Evolutionary conservation across 2,329 filamentous ascomycete species (phyloP).

Genomic region (Eutypella sp.): DNA sequence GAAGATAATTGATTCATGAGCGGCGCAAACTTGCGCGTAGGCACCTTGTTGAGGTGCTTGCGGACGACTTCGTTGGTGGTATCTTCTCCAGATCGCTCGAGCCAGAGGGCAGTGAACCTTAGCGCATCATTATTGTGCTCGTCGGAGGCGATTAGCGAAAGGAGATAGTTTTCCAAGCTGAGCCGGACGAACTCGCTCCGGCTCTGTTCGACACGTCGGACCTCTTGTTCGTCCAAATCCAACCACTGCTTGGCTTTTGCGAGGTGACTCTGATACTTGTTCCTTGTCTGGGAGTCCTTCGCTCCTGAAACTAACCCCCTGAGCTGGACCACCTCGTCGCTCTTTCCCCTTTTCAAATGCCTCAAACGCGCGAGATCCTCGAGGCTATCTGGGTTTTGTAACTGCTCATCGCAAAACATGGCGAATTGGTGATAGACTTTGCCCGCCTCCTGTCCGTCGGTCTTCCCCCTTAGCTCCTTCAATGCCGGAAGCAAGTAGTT

Average conservation of each 20-base stretch:
- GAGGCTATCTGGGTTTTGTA: slow-evolving; percentile 78
- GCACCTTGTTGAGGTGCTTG: slow-evolving; percentile 65
- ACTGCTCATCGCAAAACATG: slow-evolving; percentile 87
- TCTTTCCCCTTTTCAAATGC: slow-evolving; percentile 73
- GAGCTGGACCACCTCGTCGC: slow-evolving; percentile 72
- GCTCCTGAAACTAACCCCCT: slow-evolving; percentile 52
- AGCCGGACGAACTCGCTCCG: slow-evolving; percentile 80
- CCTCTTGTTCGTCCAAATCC: slow-evolving; percentile 83
- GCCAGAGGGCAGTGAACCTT: slow-evolving; percentile 90
- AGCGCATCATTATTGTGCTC: slow-evolving; percentile 84
- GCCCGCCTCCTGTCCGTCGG: slow-evolving; percentile 68
- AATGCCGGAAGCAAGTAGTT: slow-evolving; percentile 82
- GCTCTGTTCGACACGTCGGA: slow-evolving; percentile 69
- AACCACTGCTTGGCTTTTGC: slow-evolving; percentile 81
- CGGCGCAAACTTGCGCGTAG: slow-evolving; percentile 85
- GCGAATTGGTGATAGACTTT: slow-evolving; percentile 94
- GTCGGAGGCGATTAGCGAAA: slow-evolving; percentile 79
- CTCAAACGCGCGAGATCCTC: slow-evolving; percentile 81
- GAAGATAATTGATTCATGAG: slow-evolving; percentile 97
- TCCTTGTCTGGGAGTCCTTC: slow-evolving; percentile 47
- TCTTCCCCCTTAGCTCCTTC: slow-evolving; percentile 67
- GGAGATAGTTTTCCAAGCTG: slow-evolving; percentile 88
- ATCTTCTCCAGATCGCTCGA: slow-evolving; percentile 74
- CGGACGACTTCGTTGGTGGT: slow-evolving; percentile 73
- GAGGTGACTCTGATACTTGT: slow-evolving; percentile 55